phyloP scores from a whole-genome alignment of 441 rosid genomes.

The Populus tomentosa region DNA sequence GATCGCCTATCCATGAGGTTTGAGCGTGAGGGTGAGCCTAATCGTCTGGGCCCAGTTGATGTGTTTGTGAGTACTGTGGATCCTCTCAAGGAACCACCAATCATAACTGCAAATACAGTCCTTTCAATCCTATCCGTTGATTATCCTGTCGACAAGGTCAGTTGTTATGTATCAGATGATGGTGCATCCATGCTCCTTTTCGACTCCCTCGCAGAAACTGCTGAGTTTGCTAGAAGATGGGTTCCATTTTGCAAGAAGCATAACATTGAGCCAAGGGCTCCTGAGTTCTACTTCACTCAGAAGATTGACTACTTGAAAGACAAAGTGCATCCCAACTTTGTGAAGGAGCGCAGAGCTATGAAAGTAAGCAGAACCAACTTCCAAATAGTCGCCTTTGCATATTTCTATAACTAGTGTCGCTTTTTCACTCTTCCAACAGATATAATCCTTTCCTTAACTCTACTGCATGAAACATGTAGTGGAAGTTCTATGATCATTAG shows the following conservation, averaged over 20 bases:
- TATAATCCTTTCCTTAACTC: not conserved
- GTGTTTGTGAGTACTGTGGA: constrained; percentile 89
- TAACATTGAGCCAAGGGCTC: constrained; percentile 77
- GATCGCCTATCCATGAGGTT: constrained; percentile 78
- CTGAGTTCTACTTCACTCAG: constrained; percentile 84
- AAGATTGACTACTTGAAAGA: constrained; percentile 90
- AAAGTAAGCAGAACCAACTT: constrained; percentile 42
- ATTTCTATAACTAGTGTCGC: not conserved
- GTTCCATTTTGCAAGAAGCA: constrained; percentile 87
- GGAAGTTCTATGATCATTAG: not conserved
- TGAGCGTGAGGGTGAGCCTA: constrained; percentile 79
- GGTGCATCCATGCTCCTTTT: constrained; percentile 96
- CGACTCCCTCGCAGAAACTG: constrained; percentile 74
- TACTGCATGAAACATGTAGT: not conserved
- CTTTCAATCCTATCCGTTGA: constrained; percentile 79
- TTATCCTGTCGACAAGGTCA: constrained; percentile 74
- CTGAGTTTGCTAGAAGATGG: constrained; percentile 92
- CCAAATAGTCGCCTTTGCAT: not conserved
- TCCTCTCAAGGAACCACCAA: constrained; percentile 89
- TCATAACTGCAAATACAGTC: constrained; percentile 83
- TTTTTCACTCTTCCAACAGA: not conserved
- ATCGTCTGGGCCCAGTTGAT: constrained; percentile 68
- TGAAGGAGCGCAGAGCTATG: constrained; percentile 95
- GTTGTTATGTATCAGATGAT: constrained; percentile 89
- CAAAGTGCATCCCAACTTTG: constrained; percentile 83